phyloP scores from a whole-genome alignment of 441 rosid species.

The Pelargonium cotyledonis region DNA sequence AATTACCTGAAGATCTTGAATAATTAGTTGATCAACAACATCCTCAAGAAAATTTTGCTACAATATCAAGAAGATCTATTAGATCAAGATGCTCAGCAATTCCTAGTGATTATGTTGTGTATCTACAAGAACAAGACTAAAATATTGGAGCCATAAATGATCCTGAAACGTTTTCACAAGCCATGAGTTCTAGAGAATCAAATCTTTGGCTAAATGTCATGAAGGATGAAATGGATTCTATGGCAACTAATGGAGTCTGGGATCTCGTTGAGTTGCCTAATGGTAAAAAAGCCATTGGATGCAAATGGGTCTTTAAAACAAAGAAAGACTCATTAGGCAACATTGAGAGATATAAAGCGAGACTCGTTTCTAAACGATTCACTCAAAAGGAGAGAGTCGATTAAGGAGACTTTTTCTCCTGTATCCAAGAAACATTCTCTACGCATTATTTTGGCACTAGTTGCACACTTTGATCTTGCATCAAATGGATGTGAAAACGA shows the following conservation, averaged over 20 bases:
- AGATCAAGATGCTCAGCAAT: background rate
- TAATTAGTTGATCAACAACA: background rate
- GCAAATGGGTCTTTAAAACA: background rate
- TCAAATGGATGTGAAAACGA: too few species aligned
- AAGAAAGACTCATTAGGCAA: slow-evolving; percentile 3
- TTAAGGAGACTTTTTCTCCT: too few species aligned
- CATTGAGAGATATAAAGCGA: slow-evolving; percentile 5
- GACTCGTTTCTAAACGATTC: too few species aligned
- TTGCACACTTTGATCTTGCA: too few species aligned
- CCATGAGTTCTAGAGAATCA: background rate
- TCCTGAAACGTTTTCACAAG: background rate
- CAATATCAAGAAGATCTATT: slow-evolving; percentile 4
- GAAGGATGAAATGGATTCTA: background rate
- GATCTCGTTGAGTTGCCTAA: background rate
- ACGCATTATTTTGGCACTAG: too few species aligned
- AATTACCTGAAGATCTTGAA: background rate
- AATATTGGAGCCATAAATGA: background rate
- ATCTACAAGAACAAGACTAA: background rate
- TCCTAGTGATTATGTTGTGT: background rate
- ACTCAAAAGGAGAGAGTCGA: too few species aligned
- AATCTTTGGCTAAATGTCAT: background rate
- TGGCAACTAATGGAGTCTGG: background rate
- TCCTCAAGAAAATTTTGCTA: background rate
- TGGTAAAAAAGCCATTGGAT: background rate
- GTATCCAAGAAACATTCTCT: too few species aligned